phyloP scores from a whole-genome alignment of 768 basidiomycete genomes.

The Rhodosporidiobolus sp. region DNA sequence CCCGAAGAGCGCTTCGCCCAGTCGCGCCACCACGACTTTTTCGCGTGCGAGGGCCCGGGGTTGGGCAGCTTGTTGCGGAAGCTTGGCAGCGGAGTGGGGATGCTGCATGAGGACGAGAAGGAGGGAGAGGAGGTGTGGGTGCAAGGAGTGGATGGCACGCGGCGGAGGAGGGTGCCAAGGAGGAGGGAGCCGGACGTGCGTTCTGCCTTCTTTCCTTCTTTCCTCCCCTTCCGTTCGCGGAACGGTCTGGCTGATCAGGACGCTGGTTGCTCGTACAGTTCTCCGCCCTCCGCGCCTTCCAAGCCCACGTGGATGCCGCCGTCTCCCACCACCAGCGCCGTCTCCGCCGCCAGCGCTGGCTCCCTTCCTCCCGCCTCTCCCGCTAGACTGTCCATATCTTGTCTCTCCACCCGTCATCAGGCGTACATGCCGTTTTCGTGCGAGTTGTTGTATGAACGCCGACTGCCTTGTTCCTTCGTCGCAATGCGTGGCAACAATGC shows the following conservation, averaged over 20 bases:
- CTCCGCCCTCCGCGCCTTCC: constrained; percentile 19
- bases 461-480: no score
- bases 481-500: no score
- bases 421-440: no score
- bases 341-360: no score
- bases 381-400: no score
- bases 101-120: not conserved
- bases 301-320: not conserved
- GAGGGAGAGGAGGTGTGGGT: not conserved
- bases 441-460: no score
- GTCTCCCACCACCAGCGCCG: no score
- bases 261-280: not conserved
- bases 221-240: no score
- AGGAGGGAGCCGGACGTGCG: not conserved
- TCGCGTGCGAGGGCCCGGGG: constrained; percentile 35
- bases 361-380: no score
- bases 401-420: no score
- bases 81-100: constrained; percentile 15
- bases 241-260: not conserved
- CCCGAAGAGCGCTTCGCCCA: constrained; percentile 23
- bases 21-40: constrained; percentile 26
- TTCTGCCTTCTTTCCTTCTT: not conserved
- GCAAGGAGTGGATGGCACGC: not conserved
- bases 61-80: constrained; percentile 35
- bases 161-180: not conserved